These are phyloP conservation scores for Globisporangium takayamanum DNA, from an alignment of 352 stramenopile species.

Conservation along the genomic window DNA sequence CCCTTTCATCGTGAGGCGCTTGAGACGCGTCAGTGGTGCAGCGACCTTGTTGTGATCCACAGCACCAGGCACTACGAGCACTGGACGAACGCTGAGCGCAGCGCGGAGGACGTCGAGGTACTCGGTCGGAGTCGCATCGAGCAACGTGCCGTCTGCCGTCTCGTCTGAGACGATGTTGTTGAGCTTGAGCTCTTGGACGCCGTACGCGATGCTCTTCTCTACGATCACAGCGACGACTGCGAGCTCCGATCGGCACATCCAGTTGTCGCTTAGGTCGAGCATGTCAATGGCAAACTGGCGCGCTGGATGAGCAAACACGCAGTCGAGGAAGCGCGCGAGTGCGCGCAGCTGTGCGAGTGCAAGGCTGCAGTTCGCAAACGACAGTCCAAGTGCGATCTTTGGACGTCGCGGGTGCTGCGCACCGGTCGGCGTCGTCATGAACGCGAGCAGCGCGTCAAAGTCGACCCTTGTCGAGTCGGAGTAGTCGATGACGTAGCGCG, in stretches of 20 bases:
- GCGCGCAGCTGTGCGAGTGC: neutral
- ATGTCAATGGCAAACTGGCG: slow-evolving; percentile 1
- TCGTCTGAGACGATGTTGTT: slow-evolving; percentile 6
- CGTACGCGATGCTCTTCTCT: neutral
- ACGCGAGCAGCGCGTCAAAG: neutral
- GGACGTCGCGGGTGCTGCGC: neutral
- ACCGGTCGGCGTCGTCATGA: neutral
- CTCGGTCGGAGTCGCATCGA: neutral
- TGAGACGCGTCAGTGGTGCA: neutral
- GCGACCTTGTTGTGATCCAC: no score
- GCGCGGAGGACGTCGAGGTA: slow-evolving; percentile 1
- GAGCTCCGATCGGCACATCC: neutral
- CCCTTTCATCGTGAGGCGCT: slow-evolving; percentile 3
- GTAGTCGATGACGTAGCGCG: slow-evolving; percentile 5
- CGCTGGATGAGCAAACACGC: slow-evolving; percentile 1
- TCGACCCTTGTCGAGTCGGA: neutral
- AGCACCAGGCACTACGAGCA: neutral
- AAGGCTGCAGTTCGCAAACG: slow-evolving; percentile 4
- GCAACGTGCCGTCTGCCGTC: neutral
- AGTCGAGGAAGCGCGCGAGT: neutral
- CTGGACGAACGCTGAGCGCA: neutral
- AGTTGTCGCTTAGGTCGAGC: slow-evolving; percentile 7
- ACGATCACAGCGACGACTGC: slow-evolving; percentile 2
- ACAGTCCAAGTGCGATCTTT: slow-evolving; percentile 1
- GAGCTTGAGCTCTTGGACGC: slow-evolving; percentile 6